phyloP scores from a whole-genome alignment of 176 grass and related monocot genomes.

The Guadua angustifolia region DNA sequence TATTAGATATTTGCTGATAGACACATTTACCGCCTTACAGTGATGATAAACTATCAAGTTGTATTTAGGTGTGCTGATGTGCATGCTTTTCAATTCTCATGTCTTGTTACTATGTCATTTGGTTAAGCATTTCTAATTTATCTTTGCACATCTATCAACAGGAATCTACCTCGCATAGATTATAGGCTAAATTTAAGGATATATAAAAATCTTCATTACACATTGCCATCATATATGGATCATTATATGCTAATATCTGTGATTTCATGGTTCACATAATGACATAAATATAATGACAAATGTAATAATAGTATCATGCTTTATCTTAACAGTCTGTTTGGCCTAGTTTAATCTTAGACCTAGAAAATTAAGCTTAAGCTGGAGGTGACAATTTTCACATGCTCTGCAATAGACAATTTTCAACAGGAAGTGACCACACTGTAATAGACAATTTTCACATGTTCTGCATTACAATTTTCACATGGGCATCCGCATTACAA shows the following conservation, averaged over 20 bases:
- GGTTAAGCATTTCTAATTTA: constrained; percentile 1
- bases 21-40: too few species aligned
- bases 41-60: too few species aligned
- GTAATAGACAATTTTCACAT: background rate
- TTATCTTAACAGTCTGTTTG: constrained; percentile 11
- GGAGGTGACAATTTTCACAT: too few species aligned
- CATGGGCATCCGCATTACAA: background rate
- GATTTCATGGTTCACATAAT: background rate
- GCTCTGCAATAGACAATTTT: too few species aligned
- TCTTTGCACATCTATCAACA: background rate
- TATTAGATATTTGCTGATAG: too few species aligned
- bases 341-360: constrained; percentile 1
- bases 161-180: background rate
- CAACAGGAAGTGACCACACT: background rate
- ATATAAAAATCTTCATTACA: too few species aligned
- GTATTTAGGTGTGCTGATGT: background rate
- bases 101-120: background rate
- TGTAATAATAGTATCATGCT: background rate
- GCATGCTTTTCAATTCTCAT: background rate
- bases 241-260: background rate
- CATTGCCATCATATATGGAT: constrained; percentile 2
- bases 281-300: background rate
- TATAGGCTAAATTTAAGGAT: too few species aligned
- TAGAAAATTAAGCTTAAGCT: constrained; percentile 30
- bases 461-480: too few species aligned